Evolutionary conservation across 805 yeast species (phyloP).

Genomic region (Ogataea allantospora): DNA sequence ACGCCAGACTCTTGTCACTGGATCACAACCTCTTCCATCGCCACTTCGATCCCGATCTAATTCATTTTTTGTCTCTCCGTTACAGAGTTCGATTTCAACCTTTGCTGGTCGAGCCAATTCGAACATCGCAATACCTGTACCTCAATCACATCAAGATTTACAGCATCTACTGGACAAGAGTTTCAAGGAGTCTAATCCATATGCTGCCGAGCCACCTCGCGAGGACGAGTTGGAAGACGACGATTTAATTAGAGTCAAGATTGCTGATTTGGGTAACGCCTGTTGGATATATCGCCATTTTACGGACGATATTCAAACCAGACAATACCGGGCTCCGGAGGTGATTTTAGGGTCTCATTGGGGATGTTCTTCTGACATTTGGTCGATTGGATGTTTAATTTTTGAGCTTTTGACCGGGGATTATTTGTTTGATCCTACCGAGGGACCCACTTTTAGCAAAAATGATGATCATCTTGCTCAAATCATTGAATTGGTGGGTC

Average conservation of each 20-base stretch:
- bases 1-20: conserved; percentile 75
- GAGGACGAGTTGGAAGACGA: conserved; percentile 37
- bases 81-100: conserved; percentile 16
- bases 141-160: conserved; percentile 25
- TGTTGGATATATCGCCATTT: conserved; percentile 80
- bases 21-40: conserved; percentile 90
- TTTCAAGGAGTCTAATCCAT: conserved; percentile 32
- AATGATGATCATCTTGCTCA: conserved; percentile 98
- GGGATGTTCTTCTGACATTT: conserved; percentile 94
- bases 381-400: conserved; percentile 92
- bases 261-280: conserved; percentile 93
- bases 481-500: conserved; percentile 62
- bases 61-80: conserved; percentile 30
- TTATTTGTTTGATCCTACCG: conserved; percentile 86
- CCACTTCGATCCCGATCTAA: conserved; percentile 60
- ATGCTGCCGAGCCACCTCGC: conserved; percentile 34
- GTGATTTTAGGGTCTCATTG: conserved; percentile 75
- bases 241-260: conserved; percentile 71
- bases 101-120: conserved; percentile 14
- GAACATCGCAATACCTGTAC: conserved; percentile 9
- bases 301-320: conserved; percentile 85
- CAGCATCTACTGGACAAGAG: conserved; percentile 43
- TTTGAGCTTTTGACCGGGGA: conserved; percentile 95
- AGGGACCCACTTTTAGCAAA: conserved; percentile 71
- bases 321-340: conserved; percentile 93